Evolutionary conservation across 1,139 yeast species (phyloP).

Genomic region (Nakaseomyces uthaithaninus): DNA sequence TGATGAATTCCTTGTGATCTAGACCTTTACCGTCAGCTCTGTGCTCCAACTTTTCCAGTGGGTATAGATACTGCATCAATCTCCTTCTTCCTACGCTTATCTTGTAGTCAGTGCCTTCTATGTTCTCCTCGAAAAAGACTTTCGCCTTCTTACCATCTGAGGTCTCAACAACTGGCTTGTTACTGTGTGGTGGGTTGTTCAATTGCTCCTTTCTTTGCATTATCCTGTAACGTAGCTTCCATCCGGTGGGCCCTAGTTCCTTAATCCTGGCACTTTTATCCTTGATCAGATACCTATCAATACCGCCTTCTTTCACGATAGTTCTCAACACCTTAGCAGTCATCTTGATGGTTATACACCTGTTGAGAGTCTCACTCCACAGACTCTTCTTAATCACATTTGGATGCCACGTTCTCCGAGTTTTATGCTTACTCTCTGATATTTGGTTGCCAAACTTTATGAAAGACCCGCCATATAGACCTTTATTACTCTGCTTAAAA

Average conservation of each 20-base stretch:
- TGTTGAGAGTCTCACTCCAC: conserved; percentile 76
- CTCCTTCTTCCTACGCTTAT: conserved; percentile 58
- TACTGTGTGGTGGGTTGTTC: conserved; percentile 30
- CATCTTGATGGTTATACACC: conserved; percentile 47
- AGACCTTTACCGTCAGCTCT: conserved; percentile 40
- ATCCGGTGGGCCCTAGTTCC: conserved; percentile 86
- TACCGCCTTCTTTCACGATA: conserved; percentile 86
- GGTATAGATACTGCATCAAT: conserved; percentile 47
- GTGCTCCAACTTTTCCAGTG: conserved; percentile 41
- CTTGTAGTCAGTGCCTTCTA: conserved; percentile 40
- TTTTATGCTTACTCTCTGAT: conserved; percentile 69
- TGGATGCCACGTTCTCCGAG: conserved; percentile 71
- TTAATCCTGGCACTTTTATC: conserved; percentile 84
- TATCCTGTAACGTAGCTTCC: conserved; percentile 77
- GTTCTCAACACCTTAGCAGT: conserved; percentile 82
- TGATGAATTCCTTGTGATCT: conserved; percentile 40
- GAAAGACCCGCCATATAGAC: conserved; percentile 84
- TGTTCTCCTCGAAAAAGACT: conserved; percentile 44
- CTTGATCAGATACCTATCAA: conserved; percentile 78
- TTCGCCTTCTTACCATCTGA: conserved; percentile 35
- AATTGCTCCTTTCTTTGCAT: conserved; percentile 35
- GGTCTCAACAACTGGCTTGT: conserved; percentile 29
- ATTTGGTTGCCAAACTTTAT: conserved; percentile 70
- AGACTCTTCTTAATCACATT: conserved; percentile 66
- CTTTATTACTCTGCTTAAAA: conserved; percentile 79